Base-by-base conservation (phyloP, 2,329 filamentous ascomycete genomes). In the Epichloe gansuensis region DNA sequence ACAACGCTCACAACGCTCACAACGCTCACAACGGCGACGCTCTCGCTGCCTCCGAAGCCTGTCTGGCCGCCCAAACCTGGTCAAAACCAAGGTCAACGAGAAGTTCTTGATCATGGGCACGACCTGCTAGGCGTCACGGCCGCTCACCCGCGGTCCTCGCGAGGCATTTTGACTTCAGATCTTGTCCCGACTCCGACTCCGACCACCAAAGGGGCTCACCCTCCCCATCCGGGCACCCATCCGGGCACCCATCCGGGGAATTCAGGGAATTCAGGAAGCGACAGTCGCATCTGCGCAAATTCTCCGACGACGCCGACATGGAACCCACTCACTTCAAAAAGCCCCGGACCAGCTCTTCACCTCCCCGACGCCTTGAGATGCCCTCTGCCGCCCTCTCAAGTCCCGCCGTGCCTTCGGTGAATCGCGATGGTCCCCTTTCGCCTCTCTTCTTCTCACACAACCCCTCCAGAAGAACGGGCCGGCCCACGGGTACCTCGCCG, bases 371-470 rank as follows among this genome's bases (percentile, higher is more conserved):
- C 47, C 67, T 77, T 51, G 70, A 76, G 31, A 66, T 78, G 34
- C 66, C 68, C 46, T 60, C 61, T 37, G 54, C 58, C 21, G 58
- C 62, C 54, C 58, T 62, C 54, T 59, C 61, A 55, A 51, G 51
- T 51, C 57, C 56, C 49, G 28, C 54, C 5, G 46, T 17, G 21
- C 41, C 52, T 54, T 51, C 57, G 42, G 50, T 58, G 12, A 57
- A 57, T 35, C 60, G 64, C 34, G 69, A 73, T 45, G 67, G 67
- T 35, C 64, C 72, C n/a, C 67, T 69, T 9, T 78, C 76, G 7
- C 75, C 76, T 5, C 66, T 78, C 28, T 78, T 78, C 64, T 78
- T 77, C 60, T 77, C 76, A 9, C 69, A 72, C 53, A 71, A 68
- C 38, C 59, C 69, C 15, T 65, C 66, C 12, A 65, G 64, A 39